Conservation (phyloP, 164 flowering plant genomes). For the Vitis cinerea region DNA sequence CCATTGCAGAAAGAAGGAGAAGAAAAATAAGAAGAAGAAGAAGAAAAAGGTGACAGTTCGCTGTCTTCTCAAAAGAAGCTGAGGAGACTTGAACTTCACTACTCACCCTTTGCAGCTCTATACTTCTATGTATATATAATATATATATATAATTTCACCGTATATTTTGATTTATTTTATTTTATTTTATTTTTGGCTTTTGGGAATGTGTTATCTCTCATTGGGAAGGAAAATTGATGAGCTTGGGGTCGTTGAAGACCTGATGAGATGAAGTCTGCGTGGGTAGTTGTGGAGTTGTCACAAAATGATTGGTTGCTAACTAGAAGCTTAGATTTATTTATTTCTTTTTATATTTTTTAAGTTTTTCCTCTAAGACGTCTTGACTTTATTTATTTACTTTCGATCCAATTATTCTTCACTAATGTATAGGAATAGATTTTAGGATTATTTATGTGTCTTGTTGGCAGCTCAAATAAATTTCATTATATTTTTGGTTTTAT, state of each 20-base stretch:
- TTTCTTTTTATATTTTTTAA: neutral
- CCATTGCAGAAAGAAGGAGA: constrained; percentile 7
- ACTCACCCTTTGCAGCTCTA: constrained; percentile 7
- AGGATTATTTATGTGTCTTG: too few relatives aligned
- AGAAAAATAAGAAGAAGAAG: neutral
- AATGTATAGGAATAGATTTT: too few relatives aligned
- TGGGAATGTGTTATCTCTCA: constrained; percentile 7
- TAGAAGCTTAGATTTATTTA: neutral
- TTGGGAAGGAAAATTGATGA: constrained; percentile 16
- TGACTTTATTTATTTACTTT: too few relatives aligned
- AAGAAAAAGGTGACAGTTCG: constrained; percentile 6
- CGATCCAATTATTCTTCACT: too few relatives aligned
- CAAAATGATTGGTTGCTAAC: constrained; percentile 4
- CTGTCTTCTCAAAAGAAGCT: constrained; percentile 15
- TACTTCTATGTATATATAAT: neutral
- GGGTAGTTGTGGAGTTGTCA: neutral
- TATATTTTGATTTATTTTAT: neutral
- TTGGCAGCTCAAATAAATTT: too few relatives aligned
- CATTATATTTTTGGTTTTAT: too few relatives aligned
- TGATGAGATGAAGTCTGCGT: constrained; percentile 2
- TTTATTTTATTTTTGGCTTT: constrained; percentile 3
- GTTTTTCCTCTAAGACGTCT: too few relatives aligned
- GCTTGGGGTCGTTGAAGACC: neutral
- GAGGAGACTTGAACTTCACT: constrained; percentile 25
- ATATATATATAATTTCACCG: neutral